These are phyloP conservation scores for Thelonectria discophora DNA, from an alignment of 2,329 filamentous ascomycete genomes.

Conservation along the genomic window DNA sequence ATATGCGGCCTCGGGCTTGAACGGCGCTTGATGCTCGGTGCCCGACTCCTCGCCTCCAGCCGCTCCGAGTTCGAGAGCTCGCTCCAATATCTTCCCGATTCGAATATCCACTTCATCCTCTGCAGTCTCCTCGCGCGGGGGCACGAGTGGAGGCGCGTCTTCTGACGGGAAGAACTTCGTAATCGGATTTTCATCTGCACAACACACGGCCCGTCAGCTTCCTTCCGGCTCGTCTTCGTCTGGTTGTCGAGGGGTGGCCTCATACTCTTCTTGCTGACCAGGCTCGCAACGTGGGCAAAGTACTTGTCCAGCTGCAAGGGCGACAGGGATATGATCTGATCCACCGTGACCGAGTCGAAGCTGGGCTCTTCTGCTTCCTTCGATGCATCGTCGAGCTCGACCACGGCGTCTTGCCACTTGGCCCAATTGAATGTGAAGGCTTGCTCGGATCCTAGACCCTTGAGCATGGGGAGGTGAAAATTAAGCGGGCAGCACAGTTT, in stretches of 20 bases:
- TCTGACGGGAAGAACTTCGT: slow-evolving; percentile 50
- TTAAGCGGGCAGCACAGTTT: slow-evolving; percentile 85
- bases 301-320: slow-evolving; percentile 71
- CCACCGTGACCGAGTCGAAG: slow-evolving; percentile 65
- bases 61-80: slow-evolving; percentile 22
- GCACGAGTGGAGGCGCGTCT: slow-evolving; percentile 28
- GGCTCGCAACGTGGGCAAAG: slow-evolving; percentile 55
- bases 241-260: background rate
- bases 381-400: slow-evolving; percentile 30
- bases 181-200: slow-evolving; percentile 41
- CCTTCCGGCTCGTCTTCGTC: too few species aligned
- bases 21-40: slow-evolving; percentile 1
- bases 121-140: slow-evolving; percentile 31
- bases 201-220: slow-evolving; percentile 23
- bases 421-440: slow-evolving; percentile 70
- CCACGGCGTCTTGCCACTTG: slow-evolving; percentile 68
- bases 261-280: slow-evolving; percentile 48
- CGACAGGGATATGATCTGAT: slow-evolving; percentile 70
- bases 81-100: slow-evolving; percentile 34
- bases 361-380: slow-evolving; percentile 36
- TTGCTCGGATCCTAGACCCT: slow-evolving; percentile 24
- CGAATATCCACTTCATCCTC: slow-evolving; percentile 41
- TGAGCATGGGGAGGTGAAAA: slow-evolving; percentile 53
- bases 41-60: slow-evolving; percentile 21
- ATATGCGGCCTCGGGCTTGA: slow-evolving; percentile 33